A percentile compares a stretch with the other conserved stretches of the same genome.
These are phyloP conservation scores for Fusarium proliferatum DNA, from an alignment of 2,329 filamentous ascomycete species.

Conservation along the genomic window DNA sequence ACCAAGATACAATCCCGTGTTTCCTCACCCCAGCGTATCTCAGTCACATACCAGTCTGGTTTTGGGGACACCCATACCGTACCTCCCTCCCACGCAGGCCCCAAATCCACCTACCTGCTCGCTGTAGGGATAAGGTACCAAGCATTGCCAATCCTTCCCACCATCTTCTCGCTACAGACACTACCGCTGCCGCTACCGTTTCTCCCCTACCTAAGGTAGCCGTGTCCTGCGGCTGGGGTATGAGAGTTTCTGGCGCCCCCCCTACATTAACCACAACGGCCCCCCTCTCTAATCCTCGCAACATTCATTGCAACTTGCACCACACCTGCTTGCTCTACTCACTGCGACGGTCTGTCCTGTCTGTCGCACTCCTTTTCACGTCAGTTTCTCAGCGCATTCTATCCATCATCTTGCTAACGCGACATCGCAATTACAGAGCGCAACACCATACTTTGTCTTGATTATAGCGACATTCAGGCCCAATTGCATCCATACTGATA, in stretches of 20 bases:
- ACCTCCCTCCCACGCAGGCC: slow-evolving; percentile 16
- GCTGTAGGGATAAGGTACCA: slow-evolving; percentile 8
- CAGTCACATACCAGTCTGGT: slow-evolving; percentile 36
- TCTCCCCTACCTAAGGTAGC: slow-evolving; percentile 27
- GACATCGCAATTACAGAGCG: slow-evolving; percentile 19
- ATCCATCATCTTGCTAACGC: slow-evolving; percentile 18
- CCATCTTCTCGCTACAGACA: slow-evolving; percentile 33
- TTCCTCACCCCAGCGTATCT: slow-evolving; percentile 25
- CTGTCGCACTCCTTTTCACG: slow-evolving; percentile 35
- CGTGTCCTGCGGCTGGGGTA: slow-evolving; percentile 15
- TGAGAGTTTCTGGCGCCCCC: slow-evolving; percentile 25
- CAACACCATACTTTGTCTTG: slow-evolving; percentile 1
- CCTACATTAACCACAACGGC: slow-evolving; percentile 42
- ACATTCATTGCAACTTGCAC: slow-evolving; percentile 44
- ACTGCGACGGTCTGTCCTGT: slow-evolving; percentile 36
- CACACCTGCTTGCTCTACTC: slow-evolving; percentile 29
- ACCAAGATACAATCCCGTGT: slow-evolving; percentile 29
- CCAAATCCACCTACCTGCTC: slow-evolving; percentile 7
- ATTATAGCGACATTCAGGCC: neutral
- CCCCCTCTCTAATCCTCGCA: slow-evolving; percentile 24
- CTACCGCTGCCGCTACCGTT: slow-evolving; percentile 36
- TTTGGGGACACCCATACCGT: slow-evolving; percentile 30
- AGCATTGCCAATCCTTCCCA: slow-evolving; percentile 21
- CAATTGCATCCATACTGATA: slow-evolving; percentile 7
- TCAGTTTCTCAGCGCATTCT: slow-evolving; percentile 31